These are phyloP conservation scores for Phytophthora crassamura DNA, from an alignment of 352 stramenopile genomes.

Conservation along the genomic window DNA sequence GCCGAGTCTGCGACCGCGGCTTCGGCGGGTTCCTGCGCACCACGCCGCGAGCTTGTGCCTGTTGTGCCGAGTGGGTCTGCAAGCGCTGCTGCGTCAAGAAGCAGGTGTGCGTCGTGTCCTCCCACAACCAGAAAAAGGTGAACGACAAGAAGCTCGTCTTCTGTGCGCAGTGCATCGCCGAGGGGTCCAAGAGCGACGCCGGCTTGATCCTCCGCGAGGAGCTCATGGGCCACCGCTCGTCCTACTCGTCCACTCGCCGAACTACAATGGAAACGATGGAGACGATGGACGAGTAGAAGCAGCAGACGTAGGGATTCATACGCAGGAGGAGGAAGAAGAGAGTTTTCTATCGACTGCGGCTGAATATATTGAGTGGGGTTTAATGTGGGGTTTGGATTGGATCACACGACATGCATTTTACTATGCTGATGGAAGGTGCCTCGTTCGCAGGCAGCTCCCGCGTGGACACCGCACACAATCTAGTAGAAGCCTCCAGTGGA, in stretches of 20 bases:
- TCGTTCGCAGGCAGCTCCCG: slow-evolving; percentile 29
- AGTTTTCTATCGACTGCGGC: slow-evolving; percentile 30
- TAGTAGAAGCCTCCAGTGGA: slow-evolving; percentile 39
- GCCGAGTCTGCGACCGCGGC: slow-evolving; percentile 37
- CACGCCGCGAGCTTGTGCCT: slow-evolving; percentile 31
- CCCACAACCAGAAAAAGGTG: slow-evolving; percentile 42
- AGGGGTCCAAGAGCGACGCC: slow-evolving; percentile 44
- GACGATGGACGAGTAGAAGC: slow-evolving; percentile 3
- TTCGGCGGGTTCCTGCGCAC: slow-evolving; percentile 43
- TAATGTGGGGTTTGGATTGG: slow-evolving; percentile 28
- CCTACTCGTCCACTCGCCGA: slow-evolving; percentile 40
- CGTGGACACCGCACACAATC: slow-evolving; percentile 36
- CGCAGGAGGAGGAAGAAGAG: too few species aligned
- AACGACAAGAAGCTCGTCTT: slow-evolving; percentile 52
- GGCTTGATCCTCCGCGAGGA: slow-evolving; percentile 43
- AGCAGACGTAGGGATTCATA: too few species aligned
- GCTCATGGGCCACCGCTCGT: slow-evolving; percentile 31
- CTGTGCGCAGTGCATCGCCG: slow-evolving; percentile 44
- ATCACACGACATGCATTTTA: slow-evolving; percentile 36
- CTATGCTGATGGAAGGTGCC: slow-evolving; percentile 39
- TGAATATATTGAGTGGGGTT: slow-evolving; percentile 50
- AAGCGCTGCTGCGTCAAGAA: slow-evolving; percentile 53
- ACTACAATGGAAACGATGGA: slow-evolving; percentile 31
- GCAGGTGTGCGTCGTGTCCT: slow-evolving; percentile 46
- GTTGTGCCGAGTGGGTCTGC: slow-evolving; percentile 43